phyloP scores from a whole-genome alignment of 2,329 filamentous ascomycete genomes.

The Alternaria sp. region DNA sequence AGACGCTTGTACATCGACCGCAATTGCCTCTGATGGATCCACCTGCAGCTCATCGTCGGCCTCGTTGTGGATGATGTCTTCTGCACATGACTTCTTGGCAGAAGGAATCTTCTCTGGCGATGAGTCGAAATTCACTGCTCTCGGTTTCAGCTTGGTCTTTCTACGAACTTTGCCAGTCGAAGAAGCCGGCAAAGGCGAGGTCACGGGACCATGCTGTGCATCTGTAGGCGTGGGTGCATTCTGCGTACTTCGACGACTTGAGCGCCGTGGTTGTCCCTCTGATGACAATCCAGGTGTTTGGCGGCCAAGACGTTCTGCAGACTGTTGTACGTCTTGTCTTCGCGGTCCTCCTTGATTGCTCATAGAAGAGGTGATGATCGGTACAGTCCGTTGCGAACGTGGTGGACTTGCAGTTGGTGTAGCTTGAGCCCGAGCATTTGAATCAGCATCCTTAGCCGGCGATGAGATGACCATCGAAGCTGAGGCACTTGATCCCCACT shows the following conservation, averaged over 20 bases:
- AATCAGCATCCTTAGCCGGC: not conserved
- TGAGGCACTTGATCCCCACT: slow-evolving; percentile 29
- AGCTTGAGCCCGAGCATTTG: not conserved
- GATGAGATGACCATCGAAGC: slow-evolving; percentile 35
- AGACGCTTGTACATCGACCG: not conserved
- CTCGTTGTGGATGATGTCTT: not conserved
- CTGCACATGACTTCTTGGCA: not conserved
- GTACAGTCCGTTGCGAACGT: slow-evolving; percentile 8
- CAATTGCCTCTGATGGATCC: not conserved
- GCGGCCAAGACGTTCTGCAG: slow-evolving; percentile 20
- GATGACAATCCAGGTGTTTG: not conserved
- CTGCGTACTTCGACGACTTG: not conserved
- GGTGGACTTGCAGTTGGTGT: not conserved
- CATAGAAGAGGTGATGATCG: slow-evolving; percentile 8
- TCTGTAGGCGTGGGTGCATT: not conserved
- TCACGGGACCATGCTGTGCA: not conserved
- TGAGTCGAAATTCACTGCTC: slow-evolving; percentile 33
- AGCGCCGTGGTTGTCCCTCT: not conserved
- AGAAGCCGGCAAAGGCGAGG: slow-evolving; percentile 28
- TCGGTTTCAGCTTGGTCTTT: slow-evolving; percentile 29
- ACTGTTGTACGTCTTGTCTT: slow-evolving; percentile 18
- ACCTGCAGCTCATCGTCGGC: not conserved
- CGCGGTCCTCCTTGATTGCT: not conserved
- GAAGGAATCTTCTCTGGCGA: slow-evolving; percentile 20
- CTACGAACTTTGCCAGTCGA: slow-evolving; percentile 38